Base-by-base conservation (phyloP, 805 yeast genomes). In the Metschnikowia borealis region DNA sequence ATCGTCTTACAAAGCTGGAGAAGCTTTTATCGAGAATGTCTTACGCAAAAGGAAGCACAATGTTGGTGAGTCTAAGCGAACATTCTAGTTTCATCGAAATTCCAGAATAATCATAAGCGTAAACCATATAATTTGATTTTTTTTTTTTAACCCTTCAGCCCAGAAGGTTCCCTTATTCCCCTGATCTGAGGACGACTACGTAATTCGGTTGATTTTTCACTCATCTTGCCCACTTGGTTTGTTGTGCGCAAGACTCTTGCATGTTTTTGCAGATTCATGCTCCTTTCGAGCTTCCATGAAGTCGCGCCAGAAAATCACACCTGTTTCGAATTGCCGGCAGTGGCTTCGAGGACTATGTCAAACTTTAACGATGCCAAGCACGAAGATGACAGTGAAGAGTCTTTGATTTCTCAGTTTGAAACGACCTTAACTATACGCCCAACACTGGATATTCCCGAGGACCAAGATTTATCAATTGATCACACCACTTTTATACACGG, bases 1-100 rank as follows among this genome's bases (percentile, higher is more conserved):
- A 67, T 89, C 97, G 1, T 87, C 96, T 2, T 94, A 94, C 71
- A 94, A 94, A 69, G 99, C 99, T 26, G 99, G 99, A 53, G 99
- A 94, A 69, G 88, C 96, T 2, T 94, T 90, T 62, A 91, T 94
- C 62, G 98, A 94, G 68, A 94, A 94, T 63, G 94, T 94, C 31
- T 75, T 92, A 51, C 84, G 84, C 62, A 86, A 87, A 70, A 82
- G 94, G 68, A 74, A 73, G 62, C 79, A 80, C 53, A 74, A 73
- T 54, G 78, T 73, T 11, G 78, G 78, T 5, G 77, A 73, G 49
- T 52, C 67, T 31, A 71, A 73, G 29, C 59, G 77, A 50, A 34
- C 31, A n/a, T 37, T 37, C n/a, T 44, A 36, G 37, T 15, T 18
- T n/a, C 5, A 13, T 10, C 10, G n/a, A 11, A n/a, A 21, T 18